Evolutionary conservation across 2,329 filamentous ascomycete genomes (phyloP).

Genomic region (Cercospora berteroae): DNA sequence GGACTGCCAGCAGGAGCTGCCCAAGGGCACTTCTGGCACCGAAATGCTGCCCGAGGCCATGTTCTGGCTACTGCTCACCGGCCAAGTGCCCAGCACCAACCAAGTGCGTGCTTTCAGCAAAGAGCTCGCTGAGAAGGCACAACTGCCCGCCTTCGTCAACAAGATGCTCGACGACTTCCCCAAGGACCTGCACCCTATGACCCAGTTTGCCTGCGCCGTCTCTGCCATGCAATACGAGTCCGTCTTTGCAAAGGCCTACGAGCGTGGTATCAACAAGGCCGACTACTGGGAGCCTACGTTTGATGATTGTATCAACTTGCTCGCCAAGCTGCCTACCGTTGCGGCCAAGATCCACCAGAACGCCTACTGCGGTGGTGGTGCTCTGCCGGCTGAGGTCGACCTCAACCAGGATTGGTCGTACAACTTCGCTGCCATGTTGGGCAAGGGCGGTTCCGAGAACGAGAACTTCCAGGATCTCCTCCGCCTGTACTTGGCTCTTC

Average conservation of each 20-base stretch:
- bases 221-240: constrained; percentile 95
- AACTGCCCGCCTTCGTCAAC: constrained; percentile 77
- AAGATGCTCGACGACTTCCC: constrained; percentile 90
- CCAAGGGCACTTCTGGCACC: constrained; percentile 86
- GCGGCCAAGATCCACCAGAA: constrained; percentile 98
- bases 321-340: constrained; percentile 94
- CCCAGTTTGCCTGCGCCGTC: constrained; percentile 91
- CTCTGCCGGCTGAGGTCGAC: constrained; percentile 74
- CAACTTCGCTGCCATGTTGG: constrained; percentile 96
- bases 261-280: constrained; percentile 84
- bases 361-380: constrained; percentile 70
- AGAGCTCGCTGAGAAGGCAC: constrained; percentile 81
- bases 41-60: constrained; percentile 99
- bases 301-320: constrained; percentile 87
- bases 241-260: constrained; percentile 90
- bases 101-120: constrained; percentile 82
- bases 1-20: constrained; percentile 90
- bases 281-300: constrained; percentile 99
- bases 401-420: constrained; percentile 92
- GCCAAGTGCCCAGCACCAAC: constrained; percentile 76
- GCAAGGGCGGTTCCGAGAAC: constrained; percentile 82
- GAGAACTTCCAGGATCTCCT: constrained; percentile 95
- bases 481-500: constrained; percentile 88
- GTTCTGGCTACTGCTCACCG: constrained; percentile 98
- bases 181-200: constrained; percentile 92